A percentile compares a stretch with the other conserved stretches of the same genome.
Evolutionary conservation across 768 basidiomycete genomes (phyloP).

Genomic region (Pulveroboletus sp.): DNA sequence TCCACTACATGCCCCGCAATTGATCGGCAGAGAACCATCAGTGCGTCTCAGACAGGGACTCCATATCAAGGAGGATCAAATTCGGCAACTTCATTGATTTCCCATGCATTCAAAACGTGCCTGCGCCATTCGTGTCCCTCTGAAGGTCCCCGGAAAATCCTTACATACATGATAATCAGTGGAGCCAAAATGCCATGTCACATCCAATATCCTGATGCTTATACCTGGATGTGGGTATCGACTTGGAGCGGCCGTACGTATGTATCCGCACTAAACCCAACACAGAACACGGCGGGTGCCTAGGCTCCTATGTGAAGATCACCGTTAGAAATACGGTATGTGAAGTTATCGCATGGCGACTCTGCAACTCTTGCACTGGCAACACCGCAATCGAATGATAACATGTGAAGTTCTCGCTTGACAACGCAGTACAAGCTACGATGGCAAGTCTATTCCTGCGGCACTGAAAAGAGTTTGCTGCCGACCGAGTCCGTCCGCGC

Average conservation of each 20-base stretch:
- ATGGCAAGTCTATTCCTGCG: neutral
- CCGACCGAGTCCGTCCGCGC: neutral
- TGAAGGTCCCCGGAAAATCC: no score
- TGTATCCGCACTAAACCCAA: neutral
- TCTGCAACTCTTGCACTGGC: no score
- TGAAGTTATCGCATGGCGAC: no score
- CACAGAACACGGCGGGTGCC: neutral
- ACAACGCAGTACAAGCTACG: neutral
- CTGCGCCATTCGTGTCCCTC: neutral
- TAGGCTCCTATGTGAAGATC: neutral
- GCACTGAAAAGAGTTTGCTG: neutral
- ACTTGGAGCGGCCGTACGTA: no score
- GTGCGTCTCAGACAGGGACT: no score
- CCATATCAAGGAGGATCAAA: neutral
- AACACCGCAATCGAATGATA: no score
- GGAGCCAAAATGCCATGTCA: neutral
- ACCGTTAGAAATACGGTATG: no score
- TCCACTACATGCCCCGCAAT: neutral
- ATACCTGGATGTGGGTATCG: neutral
- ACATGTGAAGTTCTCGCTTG: neutral
- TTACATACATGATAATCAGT: constrained; percentile 1
- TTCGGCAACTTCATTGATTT: neutral
- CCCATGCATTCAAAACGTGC: constrained; percentile 2
- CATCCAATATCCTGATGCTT: neutral
- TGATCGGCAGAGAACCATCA: neutral